phyloP scores from a whole-genome alignment of 169 alveolate genomes.

The Plasmodium yoelii region DNA sequence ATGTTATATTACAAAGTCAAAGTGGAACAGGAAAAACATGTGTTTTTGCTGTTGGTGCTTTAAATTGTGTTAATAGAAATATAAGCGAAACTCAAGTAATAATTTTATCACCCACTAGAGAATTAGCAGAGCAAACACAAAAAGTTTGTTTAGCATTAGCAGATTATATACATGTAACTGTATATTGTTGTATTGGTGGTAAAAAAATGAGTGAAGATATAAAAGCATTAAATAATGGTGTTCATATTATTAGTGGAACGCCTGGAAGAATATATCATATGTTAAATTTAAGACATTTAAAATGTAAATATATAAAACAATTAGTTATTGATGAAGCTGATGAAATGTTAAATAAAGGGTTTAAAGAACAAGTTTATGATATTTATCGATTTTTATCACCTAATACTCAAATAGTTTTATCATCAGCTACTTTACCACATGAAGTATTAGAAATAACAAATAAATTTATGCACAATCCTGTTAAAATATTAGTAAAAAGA shows the following conservation, averaged over 20 bases:
- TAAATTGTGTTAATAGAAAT: constrained; percentile 94
- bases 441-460: constrained; percentile 96
- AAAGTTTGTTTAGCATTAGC: constrained; percentile 93
- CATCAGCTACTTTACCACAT: constrained; percentile 98
- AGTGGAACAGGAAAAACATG: constrained; percentile 99
- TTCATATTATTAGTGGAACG: constrained; percentile 99
- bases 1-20: constrained; percentile 99
- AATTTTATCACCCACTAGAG: constrained; percentile 99
- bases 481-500: constrained; percentile 96
- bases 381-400: constrained; percentile 85
- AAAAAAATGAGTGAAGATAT: constrained; percentile 98
- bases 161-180: constrained; percentile 92
- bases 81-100: constrained; percentile 95
- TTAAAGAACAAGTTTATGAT: constrained; percentile 94
- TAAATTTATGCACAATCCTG: constrained; percentile 97
- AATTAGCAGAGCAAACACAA: constrained; percentile 97
- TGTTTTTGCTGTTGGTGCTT: constrained; percentile 97
- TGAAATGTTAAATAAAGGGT: constrained; percentile 99
- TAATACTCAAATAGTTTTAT: constrained; percentile 92
- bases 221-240: constrained; percentile 95
- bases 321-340: constrained; percentile 99
- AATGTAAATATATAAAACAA: constrained; percentile 93
- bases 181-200: constrained; percentile 99
- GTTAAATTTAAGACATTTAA: constrained; percentile 94
- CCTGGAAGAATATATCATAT: constrained; percentile 99